A percentile compares a stretch with the other conserved stretches of the same genome.
Conservation (phyloP, 768 basidiomycete genomes). For the Ramaria sp. region DNA sequence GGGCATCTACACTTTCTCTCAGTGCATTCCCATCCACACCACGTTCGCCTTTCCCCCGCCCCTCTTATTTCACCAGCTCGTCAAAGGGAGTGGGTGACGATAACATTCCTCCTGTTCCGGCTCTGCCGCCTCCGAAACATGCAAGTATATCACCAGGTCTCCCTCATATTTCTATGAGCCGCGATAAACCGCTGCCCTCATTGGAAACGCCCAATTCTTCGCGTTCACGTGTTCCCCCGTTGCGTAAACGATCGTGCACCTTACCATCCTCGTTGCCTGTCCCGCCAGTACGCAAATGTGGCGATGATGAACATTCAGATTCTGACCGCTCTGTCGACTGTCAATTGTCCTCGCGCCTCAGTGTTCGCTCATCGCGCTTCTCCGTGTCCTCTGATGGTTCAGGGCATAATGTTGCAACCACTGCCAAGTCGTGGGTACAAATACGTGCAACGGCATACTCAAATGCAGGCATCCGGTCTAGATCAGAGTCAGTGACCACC, state of each 20-base stretch:
- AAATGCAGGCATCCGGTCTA: neutral
- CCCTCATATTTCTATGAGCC: too few relatives aligned
- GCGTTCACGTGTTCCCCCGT: too few relatives aligned
- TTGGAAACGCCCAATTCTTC: too few relatives aligned
- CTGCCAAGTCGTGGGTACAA: neutral
- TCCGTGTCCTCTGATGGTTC: conserved; percentile 1
- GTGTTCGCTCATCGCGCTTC: conserved; percentile 1
- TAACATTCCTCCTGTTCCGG: neutral
- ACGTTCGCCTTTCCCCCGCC: neutral
- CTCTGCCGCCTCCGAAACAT: too few relatives aligned
- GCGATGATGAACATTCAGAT: neutral
- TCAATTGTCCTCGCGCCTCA: neutral
- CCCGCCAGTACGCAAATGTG: neutral
- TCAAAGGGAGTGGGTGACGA: neutral
- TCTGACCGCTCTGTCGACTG: neutral
- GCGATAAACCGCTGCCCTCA: too few relatives aligned
- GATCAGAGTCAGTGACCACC: neutral
- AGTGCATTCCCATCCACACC: conserved; percentile 7
- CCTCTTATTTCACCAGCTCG: neutral
- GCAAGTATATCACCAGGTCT: too few relatives aligned
- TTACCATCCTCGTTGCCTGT: too few relatives aligned
- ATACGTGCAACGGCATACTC: neutral
- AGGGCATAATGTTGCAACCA: neutral
- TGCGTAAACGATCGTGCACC: too few relatives aligned
- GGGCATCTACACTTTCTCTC: neutral